phyloP scores from a whole-genome alignment of 257 asterid genomes.

The Striga asiatica region DNA sequence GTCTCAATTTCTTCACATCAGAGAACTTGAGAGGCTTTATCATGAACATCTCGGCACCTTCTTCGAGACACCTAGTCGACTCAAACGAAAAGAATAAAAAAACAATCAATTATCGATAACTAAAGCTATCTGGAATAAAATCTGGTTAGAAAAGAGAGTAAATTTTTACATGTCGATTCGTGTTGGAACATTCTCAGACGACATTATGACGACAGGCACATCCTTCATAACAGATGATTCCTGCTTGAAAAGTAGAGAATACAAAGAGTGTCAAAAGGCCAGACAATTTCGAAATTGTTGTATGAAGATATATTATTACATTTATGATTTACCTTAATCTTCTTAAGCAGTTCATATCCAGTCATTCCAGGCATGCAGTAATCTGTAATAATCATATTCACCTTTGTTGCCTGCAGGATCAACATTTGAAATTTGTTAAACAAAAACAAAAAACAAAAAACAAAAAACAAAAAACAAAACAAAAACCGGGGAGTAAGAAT shows the following conservation, averaged over 20 bases:
- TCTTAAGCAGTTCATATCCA: constrained; percentile 61
- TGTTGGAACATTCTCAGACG: constrained; percentile 60
- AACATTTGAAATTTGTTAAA: neutral
- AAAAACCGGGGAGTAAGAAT: too few species aligned
- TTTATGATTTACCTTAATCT: constrained; percentile 39
- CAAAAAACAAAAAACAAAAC: too few species aligned
- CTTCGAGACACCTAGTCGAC: constrained; percentile 32
- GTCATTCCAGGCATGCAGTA: constrained; percentile 74
- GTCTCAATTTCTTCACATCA: constrained; percentile 40
- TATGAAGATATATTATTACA: neutral
- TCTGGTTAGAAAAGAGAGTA: neutral
- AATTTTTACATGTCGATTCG: constrained; percentile 47
- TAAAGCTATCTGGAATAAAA: neutral
- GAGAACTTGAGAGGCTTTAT: constrained; percentile 55
- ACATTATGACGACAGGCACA: constrained; percentile 55
- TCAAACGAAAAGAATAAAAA: neutral
- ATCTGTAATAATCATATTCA: constrained; percentile 54
- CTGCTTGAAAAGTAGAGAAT: constrained; percentile 28
- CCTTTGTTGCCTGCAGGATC: constrained; percentile 31
- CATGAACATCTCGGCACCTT: constrained; percentile 69
- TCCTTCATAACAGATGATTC: constrained; percentile 50
- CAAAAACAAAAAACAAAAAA: neutral
- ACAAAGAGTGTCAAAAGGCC: too few species aligned
- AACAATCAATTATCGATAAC: neutral
- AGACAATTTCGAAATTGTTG: neutral